Base-by-base conservation (phyloP, 2,329 filamentous ascomycete genomes). In the Diaporthe amygdali region DNA sequence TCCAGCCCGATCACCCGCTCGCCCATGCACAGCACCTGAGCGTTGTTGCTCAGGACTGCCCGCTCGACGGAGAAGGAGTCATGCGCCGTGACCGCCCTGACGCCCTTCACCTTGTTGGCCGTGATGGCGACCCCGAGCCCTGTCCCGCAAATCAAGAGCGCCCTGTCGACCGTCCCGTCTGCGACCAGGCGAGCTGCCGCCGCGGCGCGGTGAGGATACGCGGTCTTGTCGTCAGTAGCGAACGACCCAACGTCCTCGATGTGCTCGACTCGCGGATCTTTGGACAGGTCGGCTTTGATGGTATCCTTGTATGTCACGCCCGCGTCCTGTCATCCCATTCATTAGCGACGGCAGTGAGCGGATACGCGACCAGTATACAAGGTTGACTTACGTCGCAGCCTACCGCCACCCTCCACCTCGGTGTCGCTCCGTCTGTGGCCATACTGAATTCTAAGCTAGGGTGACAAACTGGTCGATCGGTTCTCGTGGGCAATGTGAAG, bases 71-170 rank as follows among this genome's bases (percentile, higher is more conserved):
- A 92, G 85, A 95, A 97, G 75, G 91, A 92, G 79, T 97, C 94
- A 80, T 97, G 94, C 1, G 94, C 94, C 6, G 94, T 97, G 22
- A 97, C 94, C n/a, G 94, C 94, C 30, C 94, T 87, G 73, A 97
- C 90, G 7, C 94, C 94, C 70, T 91, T 92, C 74, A 97, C 90
- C 82, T 97, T 97, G 87, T 97, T 97, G 75, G 94, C 94, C n/a
- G 90, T 85, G 79, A 97, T 97, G 76, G 94, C 94, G 9, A 97
- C 94, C 25, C 94, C 94, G 9, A 97, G 88, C 0, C 94, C 94
- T 0, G 94, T 97, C 2, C 94, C 94, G 83, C 94, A 97, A 84
- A 97, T 94, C 51, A 95, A 84, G 46, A 97, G 86, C 0, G 93
- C 94, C 67, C 94, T 91, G 82, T 97, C 94, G 66, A 89, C 92